phyloP scores from a whole-genome alignment of 192 early-diverging fungal species.

The Podochytrium sp. region DNA sequence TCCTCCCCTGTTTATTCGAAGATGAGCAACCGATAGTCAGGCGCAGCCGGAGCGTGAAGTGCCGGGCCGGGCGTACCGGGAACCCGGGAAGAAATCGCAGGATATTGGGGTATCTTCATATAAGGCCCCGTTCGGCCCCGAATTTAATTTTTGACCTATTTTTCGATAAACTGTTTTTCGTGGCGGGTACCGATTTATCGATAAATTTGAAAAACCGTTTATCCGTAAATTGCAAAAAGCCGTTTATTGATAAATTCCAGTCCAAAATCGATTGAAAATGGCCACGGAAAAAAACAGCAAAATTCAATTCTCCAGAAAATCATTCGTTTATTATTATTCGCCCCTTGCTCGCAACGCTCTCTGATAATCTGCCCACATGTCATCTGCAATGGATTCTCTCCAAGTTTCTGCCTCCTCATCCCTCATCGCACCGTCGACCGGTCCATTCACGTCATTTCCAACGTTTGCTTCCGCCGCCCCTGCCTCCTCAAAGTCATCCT shows the following conservation, averaged over 20 bases:
- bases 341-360: not conserved
- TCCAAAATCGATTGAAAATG: not conserved
- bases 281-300: too few relatives aligned
- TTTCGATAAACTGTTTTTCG: not conserved
- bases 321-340: not conserved
- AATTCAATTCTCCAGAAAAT: too few relatives aligned
- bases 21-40: too few relatives aligned
- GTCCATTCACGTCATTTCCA: too few relatives aligned
- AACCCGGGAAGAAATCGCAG: too few relatives aligned
- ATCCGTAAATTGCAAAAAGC: not conserved
- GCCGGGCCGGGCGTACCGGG: too few relatives aligned
- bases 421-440: too few relatives aligned
- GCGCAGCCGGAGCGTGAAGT: too few relatives aligned
- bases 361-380: slow-evolving; percentile 3
- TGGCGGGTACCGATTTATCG: not conserved
- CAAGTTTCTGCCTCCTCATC: not conserved
- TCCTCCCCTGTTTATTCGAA: too few relatives aligned
- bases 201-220: not conserved
- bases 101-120: too few relatives aligned
- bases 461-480: not conserved
- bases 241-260: not conserved
- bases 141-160: not conserved
- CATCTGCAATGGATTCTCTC: not conserved
- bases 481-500: not conserved
- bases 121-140: not conserved